Percentiles rank a stretch among this genome's conserved stretches.
Evolutionary conservation across 2,329 filamentous ascomycete genomes (phyloP).

Genomic region (Triangularia setosa): DNA sequence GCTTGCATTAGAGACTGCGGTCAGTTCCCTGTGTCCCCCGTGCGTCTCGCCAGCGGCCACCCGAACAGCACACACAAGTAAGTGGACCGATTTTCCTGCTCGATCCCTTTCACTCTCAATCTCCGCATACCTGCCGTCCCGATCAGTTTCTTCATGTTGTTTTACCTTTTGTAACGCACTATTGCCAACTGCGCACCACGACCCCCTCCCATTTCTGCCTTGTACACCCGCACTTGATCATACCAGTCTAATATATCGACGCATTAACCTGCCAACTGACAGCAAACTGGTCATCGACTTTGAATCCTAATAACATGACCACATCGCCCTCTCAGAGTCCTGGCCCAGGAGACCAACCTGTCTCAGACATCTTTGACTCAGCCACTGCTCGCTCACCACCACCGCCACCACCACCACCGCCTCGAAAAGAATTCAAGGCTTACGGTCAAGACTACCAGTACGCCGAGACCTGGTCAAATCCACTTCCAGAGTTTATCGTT

Average conservation of each 20-base stretch:
- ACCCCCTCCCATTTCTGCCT: not conserved
- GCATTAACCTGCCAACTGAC: not conserved
- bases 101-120: not conserved
- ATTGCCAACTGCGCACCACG: not conserved
- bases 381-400: not conserved
- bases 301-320: slow-evolving; percentile 9
- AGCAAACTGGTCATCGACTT: not conserved
- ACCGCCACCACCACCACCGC: not conserved
- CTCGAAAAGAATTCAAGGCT: slow-evolving; percentile 3
- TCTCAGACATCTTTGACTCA: slow-evolving; percentile 5
- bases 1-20: not conserved
- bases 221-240: not conserved
- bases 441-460: slow-evolving; percentile 17
- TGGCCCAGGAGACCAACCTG: slow-evolving; percentile 8
- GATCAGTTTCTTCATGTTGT: not conserved
- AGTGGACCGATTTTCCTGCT: not conserved
- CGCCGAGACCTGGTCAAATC: slow-evolving; percentile 20
- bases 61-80: not conserved
- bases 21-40: not conserved
- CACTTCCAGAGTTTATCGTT: slow-evolving; percentile 17
- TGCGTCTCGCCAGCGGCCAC: not conserved
- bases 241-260: not conserved
- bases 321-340: slow-evolving; percentile 11
- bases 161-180: not conserved
- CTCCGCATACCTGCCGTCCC: not conserved